Conservation (phyloP, 805 yeast genomes). For the Nakazawaea wickerhamii region DNA sequence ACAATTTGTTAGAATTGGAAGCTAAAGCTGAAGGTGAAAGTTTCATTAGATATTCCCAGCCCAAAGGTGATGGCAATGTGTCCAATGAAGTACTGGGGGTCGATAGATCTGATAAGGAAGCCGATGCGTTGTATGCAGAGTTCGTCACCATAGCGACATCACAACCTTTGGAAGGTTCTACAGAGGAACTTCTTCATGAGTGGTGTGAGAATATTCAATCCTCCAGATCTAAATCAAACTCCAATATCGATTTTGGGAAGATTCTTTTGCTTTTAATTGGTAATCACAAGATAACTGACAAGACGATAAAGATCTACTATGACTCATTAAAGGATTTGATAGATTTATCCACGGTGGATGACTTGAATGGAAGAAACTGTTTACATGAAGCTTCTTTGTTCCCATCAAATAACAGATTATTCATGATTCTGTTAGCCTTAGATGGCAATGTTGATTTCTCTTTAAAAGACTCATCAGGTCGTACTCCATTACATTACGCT, state of each 20-base stretch:
- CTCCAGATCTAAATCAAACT: slow-evolving; percentile 34
- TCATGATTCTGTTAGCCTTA: slow-evolving; percentile 23
- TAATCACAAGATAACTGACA: slow-evolving; percentile 60
- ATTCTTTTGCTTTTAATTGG: slow-evolving; percentile 68
- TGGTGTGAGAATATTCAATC: slow-evolving; percentile 40
- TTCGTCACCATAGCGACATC: slow-evolving; percentile 35
- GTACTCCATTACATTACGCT: slow-evolving; percentile 85
- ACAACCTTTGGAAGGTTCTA: slow-evolving; percentile 15
- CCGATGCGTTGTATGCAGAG: slow-evolving; percentile 69
- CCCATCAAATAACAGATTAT: slow-evolving; percentile 17
- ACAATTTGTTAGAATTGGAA: slow-evolving; percentile 67
- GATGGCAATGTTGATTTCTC: slow-evolving; percentile 11
- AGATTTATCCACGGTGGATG: slow-evolving; percentile 62
- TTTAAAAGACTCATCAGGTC: slow-evolving; percentile 60
- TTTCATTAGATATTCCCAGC: slow-evolving; percentile 21
- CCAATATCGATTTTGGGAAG: slow-evolving; percentile 51
- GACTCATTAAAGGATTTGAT: slow-evolving; percentile 47
- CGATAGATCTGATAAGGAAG: slow-evolving; percentile 34
- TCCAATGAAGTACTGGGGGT: slow-evolving; percentile 1
- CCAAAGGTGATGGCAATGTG: slow-evolving; percentile 1
- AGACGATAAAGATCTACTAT: slow-evolving; percentile 45
- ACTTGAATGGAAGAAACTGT: slow-evolving; percentile 65
- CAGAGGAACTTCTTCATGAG: slow-evolving; percentile 18
- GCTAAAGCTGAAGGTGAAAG: slow-evolving; percentile 46
- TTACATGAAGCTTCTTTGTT: slow-evolving; percentile 60